These are phyloP conservation scores for Podila clonocystis DNA, from an alignment of 192 early-diverging fungal genomes.

Conservation along the genomic window DNA sequence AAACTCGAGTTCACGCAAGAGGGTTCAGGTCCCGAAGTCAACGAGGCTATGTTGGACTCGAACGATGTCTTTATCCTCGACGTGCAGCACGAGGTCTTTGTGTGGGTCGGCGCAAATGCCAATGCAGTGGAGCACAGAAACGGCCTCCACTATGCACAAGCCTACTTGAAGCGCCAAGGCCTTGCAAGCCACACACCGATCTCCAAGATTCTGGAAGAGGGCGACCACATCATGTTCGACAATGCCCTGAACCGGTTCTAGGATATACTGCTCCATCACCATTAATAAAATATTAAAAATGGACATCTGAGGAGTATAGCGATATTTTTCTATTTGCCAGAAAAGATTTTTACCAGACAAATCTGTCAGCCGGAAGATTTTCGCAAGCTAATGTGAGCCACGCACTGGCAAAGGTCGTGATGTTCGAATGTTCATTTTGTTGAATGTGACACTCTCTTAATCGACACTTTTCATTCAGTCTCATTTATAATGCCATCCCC, in stretches of 20 bases:
- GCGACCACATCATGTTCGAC: slow-evolving; percentile 68
- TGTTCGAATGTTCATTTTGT: background rate
- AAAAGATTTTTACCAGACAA: no score
- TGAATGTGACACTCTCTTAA: background rate
- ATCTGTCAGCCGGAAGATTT: background rate
- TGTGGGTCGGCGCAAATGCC: slow-evolving; percentile 69
- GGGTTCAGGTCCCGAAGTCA: slow-evolving; percentile 55
- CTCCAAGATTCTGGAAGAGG: slow-evolving; percentile 74
- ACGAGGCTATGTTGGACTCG: slow-evolving; percentile 56
- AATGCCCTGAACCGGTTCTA: slow-evolving; percentile 43
- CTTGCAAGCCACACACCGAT: slow-evolving; percentile 66
- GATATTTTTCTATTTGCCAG: background rate
- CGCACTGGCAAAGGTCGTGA: no score
- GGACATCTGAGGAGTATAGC: background rate
- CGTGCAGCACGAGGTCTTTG: slow-evolving; percentile 63
- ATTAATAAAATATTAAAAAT: background rate
- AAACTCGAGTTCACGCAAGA: slow-evolving; percentile 64
- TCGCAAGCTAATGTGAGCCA: background rate
- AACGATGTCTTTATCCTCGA: slow-evolving; percentile 80
- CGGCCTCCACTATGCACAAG: slow-evolving; percentile 71
- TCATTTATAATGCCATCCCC: slow-evolving; percentile 19
- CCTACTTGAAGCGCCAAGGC: slow-evolving; percentile 63
- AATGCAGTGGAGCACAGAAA: slow-evolving; percentile 59
- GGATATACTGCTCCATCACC: background rate
- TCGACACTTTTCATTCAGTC: background rate